phyloP scores from a whole-genome alignment of 2,329 filamentous ascomycete genomes.

The Parasarocladium wereldwijsianum region DNA sequence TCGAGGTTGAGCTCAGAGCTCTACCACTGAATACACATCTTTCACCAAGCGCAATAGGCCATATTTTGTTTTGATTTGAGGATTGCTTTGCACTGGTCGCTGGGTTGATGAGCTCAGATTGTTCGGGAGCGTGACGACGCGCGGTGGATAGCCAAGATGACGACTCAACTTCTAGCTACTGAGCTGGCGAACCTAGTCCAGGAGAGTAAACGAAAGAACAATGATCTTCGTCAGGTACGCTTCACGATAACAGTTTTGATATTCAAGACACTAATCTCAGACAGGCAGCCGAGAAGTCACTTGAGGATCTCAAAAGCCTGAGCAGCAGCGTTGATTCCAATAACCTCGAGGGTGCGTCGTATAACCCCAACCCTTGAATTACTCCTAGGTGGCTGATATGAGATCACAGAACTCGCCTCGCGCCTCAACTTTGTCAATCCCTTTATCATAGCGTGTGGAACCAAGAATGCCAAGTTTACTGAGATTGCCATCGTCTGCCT shows the following conservation, averaged over 20 bases:
- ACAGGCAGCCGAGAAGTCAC: slow-evolving; percentile 81
- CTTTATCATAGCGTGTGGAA: slow-evolving; percentile 84
- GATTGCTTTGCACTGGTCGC: no score
- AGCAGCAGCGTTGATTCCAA: slow-evolving; percentile 20
- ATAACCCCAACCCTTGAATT: slow-evolving; percentile 3
- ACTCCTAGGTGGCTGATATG: slow-evolving; percentile 9
- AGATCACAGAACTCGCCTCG: slow-evolving; percentile 62
- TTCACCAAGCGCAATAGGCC: no score
- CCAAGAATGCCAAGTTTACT: slow-evolving; percentile 81
- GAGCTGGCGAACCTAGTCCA: slow-evolving; percentile 85
- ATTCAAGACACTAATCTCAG: neutral
- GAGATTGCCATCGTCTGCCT: slow-evolving; percentile 77
- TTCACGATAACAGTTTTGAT: neutral
- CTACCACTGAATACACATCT: no score
- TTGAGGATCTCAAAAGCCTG: slow-evolving; percentile 64
- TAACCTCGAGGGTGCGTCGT: slow-evolving; percentile 19
- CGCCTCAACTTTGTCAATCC: slow-evolving; percentile 78
- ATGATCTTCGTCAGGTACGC: slow-evolving; percentile 68
- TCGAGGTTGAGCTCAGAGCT: no score
- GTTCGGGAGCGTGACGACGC: no score
- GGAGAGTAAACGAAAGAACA: slow-evolving; percentile 90
- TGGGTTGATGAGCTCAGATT: no score
- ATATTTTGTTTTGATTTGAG: no score
- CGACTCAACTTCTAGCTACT: slow-evolving; percentile 73
- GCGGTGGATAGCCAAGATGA: slow-evolving; percentile 62